These are phyloP conservation scores for Hypoxylon lienhwacheense DNA, from an alignment of 495 filamentous ascomycete genomes.

Conservation along the genomic window DNA sequence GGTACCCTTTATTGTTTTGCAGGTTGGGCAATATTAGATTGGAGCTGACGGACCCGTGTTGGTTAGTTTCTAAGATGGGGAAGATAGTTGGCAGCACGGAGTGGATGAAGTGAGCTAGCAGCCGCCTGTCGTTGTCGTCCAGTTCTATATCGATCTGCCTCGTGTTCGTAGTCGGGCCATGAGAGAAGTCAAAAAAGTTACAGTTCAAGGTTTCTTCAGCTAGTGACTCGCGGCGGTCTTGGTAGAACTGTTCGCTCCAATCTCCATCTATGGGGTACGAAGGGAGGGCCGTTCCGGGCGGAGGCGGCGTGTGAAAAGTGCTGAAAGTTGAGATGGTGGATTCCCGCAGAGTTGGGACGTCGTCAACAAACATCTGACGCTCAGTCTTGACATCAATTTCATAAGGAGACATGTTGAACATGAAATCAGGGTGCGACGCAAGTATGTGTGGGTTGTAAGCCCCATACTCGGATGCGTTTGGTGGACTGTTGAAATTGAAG, in stretches of 20 bases:
- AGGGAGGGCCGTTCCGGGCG: slow-evolving; percentile 61
- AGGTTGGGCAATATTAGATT: slow-evolving; percentile 82
- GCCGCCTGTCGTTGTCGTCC: slow-evolving; percentile 81
- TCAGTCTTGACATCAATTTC: slow-evolving; percentile 96
- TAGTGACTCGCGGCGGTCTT: slow-evolving; percentile 63
- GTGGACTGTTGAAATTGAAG: slow-evolving; percentile 70
- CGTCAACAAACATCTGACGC: slow-evolving; percentile 90
- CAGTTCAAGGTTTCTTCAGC: slow-evolving; percentile 68
- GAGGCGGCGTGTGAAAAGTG: slow-evolving; percentile 76
- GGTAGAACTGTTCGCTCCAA: slow-evolving; percentile 76
- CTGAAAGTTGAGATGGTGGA: slow-evolving; percentile 86
- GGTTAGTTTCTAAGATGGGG: slow-evolving; percentile 86
- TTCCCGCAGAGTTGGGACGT: slow-evolving; percentile 79
- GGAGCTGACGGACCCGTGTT: slow-evolving; percentile 73
- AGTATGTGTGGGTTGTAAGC: slow-evolving; percentile 58
- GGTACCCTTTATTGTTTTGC: slow-evolving; percentile 86
- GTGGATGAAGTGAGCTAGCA: slow-evolving; percentile 90
- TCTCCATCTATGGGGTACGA: slow-evolving; percentile 67
- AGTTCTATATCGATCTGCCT: slow-evolving; percentile 76
- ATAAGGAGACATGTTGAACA: slow-evolving; percentile 70
- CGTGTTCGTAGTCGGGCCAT: slow-evolving; percentile 56
- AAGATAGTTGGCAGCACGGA: slow-evolving; percentile 87
- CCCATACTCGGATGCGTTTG: slow-evolving; percentile 61
- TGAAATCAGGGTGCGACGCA: slow-evolving; percentile 48
- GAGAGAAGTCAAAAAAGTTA: slow-evolving; percentile 75